phyloP scores from a whole-genome alignment of 2,329 filamentous ascomycete species.

The Aspergillus fischeri region DNA sequence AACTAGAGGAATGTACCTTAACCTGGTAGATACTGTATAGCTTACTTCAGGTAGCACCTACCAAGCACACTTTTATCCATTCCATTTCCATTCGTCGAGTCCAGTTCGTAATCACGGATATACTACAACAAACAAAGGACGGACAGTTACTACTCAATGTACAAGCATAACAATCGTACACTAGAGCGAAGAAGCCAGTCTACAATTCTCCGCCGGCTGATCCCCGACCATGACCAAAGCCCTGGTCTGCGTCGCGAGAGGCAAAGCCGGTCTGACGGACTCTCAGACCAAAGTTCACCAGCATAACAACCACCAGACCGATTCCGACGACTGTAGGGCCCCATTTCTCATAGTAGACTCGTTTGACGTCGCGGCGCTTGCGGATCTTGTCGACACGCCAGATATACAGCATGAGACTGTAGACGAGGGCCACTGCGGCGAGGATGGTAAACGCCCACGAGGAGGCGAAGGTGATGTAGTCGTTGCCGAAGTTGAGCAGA shows the following conservation, averaged over 20 bases:
- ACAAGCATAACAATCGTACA: background rate
- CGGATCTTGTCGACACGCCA: conserved; percentile 85
- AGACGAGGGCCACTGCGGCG: conserved; percentile 72
- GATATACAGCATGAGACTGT: conserved; percentile 78
- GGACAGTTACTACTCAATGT: background rate
- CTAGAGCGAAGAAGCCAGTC: background rate
- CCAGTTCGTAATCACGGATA: background rate
- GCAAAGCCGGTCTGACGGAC: conserved; percentile 51
- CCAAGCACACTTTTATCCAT: background rate
- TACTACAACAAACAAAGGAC: background rate
- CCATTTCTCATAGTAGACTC: conserved; percentile 77
- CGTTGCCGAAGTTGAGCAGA: conserved; percentile 71
- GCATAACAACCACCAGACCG: conserved; percentile 68
- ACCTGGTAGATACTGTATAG: background rate
- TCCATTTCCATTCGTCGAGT: background rate
- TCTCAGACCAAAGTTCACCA: conserved; percentile 75
- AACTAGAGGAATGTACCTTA: conserved; percentile 10
- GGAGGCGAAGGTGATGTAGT: conserved; percentile 61
- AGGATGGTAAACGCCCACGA: conserved; percentile 78
- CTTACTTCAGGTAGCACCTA: background rate
- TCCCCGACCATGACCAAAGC: background rate
- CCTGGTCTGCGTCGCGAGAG: conserved; percentile 7
- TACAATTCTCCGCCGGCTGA: conserved; percentile 9
- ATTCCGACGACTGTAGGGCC: conserved; percentile 75
- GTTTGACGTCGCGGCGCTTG: conserved; percentile 71